phyloP scores from a whole-genome alignment of 78 protist species.

The Salpingoeca rosetta region DNA sequence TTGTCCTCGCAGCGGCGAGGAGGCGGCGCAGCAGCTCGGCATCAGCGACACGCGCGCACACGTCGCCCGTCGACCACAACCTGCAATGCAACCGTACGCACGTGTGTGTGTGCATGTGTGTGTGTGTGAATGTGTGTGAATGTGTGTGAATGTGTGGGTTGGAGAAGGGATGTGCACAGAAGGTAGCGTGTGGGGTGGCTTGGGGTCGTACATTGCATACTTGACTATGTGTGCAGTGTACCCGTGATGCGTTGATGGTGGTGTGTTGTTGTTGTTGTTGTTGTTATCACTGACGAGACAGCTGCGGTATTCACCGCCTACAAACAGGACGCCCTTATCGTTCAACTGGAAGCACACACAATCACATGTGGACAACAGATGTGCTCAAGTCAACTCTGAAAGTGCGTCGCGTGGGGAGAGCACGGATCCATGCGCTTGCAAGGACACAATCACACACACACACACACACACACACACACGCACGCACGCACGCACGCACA shows the following conservation, averaged over 20 bases:
- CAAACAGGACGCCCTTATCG: not conserved
- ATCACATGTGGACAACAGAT: too few relatives aligned
- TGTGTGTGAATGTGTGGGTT: not conserved
- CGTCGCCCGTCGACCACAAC: not conserved
- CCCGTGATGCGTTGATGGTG: not conserved
- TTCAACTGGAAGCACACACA: too few relatives aligned
- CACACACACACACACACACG: too few relatives aligned
- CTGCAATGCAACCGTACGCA: not conserved
- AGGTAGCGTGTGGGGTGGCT: not conserved
- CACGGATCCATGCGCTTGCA: too few relatives aligned
- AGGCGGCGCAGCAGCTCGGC: not conserved
- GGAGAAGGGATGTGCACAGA: not conserved
- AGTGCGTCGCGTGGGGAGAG: too few relatives aligned
- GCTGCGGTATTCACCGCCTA: not conserved
- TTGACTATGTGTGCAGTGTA: not conserved
- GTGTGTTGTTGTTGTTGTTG: not conserved
- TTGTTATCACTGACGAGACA: not conserved
- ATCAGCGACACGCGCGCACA: not conserved
- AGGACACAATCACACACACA: too few relatives aligned
- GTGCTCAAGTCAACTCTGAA: too few relatives aligned
- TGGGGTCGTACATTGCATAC: not conserved
- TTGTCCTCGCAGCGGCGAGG: not conserved
- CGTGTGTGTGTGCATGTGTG: slow-evolving; percentile 10
- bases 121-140: not conserved
- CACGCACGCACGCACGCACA: too few relatives aligned